phyloP scores from a whole-genome alignment of 306 rosid genomes.

The Argentina anserina region DNA sequence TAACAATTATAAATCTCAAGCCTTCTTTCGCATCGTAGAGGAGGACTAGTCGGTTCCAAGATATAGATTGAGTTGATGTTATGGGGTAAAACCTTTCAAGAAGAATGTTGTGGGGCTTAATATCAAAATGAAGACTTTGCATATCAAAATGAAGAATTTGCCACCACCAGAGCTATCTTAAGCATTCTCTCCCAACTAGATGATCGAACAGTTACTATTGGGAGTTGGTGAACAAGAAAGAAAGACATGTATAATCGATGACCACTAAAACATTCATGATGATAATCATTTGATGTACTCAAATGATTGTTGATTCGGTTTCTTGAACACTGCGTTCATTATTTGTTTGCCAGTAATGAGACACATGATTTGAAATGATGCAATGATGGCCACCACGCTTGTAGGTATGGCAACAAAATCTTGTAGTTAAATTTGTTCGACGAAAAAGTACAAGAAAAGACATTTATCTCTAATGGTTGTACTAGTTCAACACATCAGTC shows the following conservation, averaged over 20 bases:
- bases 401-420: neutral
- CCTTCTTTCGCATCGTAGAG: too few relatives aligned
- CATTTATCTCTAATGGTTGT: constrained; percentile 6
- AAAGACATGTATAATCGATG: neutral
- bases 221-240: neutral
- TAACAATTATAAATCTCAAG: too few relatives aligned
- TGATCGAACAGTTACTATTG: too few relatives aligned
- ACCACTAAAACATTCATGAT: neutral
- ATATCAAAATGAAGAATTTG: too few relatives aligned
- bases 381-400: neutral
- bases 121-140: too few relatives aligned
- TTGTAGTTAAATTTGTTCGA: neutral
- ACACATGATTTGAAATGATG: neutral
- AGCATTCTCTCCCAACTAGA: too few relatives aligned
- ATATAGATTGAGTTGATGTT: too few relatives aligned
- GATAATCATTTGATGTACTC: neutral
- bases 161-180: too few relatives aligned
- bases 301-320: neutral
- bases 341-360: neutral
- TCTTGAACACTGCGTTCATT: neutral
- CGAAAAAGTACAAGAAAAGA: neutral
- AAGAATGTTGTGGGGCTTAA: too few relatives aligned
- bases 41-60: too few relatives aligned
- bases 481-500: constrained; percentile 7
- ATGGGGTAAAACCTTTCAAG: too few relatives aligned